These are phyloP conservation scores for Amanita rubescens DNA, from an alignment of 768 basidiomycete species.

Conservation along the genomic window DNA sequence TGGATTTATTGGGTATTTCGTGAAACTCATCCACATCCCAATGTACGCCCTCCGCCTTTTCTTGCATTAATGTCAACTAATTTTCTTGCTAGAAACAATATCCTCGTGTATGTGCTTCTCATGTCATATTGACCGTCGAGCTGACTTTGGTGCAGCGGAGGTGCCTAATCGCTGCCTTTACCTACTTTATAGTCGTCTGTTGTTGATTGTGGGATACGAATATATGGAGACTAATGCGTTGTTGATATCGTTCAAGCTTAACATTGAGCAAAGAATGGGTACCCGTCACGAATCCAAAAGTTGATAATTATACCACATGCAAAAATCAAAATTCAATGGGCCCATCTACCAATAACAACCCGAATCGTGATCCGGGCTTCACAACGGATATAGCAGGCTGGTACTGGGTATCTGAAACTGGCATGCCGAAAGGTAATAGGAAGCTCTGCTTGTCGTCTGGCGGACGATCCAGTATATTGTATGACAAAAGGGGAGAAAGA, in stretches of 20 bases:
- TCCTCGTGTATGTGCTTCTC: slow-evolving; percentile 76
- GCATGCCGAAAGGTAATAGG: slow-evolving; percentile 46
- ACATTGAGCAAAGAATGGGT: too few species aligned
- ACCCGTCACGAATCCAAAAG: slow-evolving; percentile 7
- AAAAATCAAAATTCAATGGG: slow-evolving; percentile 14
- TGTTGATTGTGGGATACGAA: neutral
- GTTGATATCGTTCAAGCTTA: neutral
- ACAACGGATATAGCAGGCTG: slow-evolving; percentile 56
- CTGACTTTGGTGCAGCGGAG: slow-evolving; percentile 50
- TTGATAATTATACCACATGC: neutral
- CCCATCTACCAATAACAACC: slow-evolving; percentile 58
- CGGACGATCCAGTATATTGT: slow-evolving; percentile 12
- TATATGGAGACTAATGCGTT: neutral
- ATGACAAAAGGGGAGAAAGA: slow-evolving; percentile 50
- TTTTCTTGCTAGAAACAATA: slow-evolving; percentile 71
- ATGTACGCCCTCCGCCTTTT: slow-evolving; percentile 56
- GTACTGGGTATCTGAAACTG: slow-evolving; percentile 45
- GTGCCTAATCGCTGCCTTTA: slow-evolving; percentile 39
- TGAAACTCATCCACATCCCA: slow-evolving; percentile 97
- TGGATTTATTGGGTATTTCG: slow-evolving; percentile 99
- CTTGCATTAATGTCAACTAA: neutral
- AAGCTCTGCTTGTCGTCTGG: slow-evolving; percentile 24
- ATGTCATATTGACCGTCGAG: neutral
- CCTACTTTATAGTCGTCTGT: neutral
- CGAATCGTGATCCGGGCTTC: slow-evolving; percentile 69